phyloP scores from a whole-genome alignment of 306 rosid genomes.

The Spatholobus suberectus region DNA sequence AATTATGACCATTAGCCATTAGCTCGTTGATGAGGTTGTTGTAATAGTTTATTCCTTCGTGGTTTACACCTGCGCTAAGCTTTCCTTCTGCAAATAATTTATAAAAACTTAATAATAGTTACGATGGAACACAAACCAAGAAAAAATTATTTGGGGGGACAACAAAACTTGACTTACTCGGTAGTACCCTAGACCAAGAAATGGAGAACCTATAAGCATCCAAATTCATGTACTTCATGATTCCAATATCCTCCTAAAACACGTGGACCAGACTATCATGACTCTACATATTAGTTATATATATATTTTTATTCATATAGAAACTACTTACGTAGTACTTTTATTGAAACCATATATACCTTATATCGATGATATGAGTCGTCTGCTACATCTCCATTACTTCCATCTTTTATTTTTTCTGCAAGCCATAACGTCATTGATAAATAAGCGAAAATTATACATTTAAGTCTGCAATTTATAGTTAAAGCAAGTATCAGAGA shows the following conservation, averaged over 20 bases:
- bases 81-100: constrained; percentile 56
- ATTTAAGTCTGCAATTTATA: not conserved
- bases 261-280: constrained; percentile 21
- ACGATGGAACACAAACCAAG: not conserved
- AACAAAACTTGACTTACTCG: constrained; percentile 55
- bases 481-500: not conserved
- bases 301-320: not conserved
- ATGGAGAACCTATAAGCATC: constrained; percentile 65
- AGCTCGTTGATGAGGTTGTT: constrained; percentile 67
- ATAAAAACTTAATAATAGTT: constrained; percentile 11
- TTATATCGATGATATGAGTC: constrained; percentile 57
- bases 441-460: constrained; percentile 26
- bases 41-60: constrained; percentile 60
- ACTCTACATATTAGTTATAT: not conserved
- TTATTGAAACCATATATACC: constrained; percentile 35
- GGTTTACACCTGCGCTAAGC: constrained; percentile 63
- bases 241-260: constrained; percentile 68
- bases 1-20: constrained; percentile 54
- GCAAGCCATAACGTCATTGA: constrained; percentile 34
- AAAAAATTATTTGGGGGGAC: not conserved
- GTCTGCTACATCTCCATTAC: constrained; percentile 52
- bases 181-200: constrained; percentile 61
- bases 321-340: not conserved
- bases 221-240: constrained; percentile 62
- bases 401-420: constrained; percentile 56